Base-by-base conservation (phyloP, 805 yeast genomes). In the Naumovozyma castellii region DNA sequence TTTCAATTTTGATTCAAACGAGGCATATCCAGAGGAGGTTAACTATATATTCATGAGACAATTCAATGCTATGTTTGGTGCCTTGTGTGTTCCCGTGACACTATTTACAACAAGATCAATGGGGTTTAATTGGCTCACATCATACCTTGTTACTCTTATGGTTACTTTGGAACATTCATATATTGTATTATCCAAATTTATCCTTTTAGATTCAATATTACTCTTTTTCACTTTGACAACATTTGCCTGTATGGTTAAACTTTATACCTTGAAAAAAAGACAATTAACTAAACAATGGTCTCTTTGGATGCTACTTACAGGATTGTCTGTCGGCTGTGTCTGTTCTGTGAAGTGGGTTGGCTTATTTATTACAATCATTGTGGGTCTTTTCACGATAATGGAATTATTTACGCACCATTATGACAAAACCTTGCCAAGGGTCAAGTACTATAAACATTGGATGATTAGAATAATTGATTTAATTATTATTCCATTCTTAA, bases 301-400 rank as follows among this genome's bases (percentile, higher is more conserved):
- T 14, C 41, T 51, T 5, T 81, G 87, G 87, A 62, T 80, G 59
- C 41, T 67, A 3, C 40, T 76, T 2, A 71, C 82, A 1, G 94
- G 94, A 9, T 18, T 78, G 1, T 73, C 83, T 5, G 72, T 84
- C 41, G 94, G 94, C 0, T 82, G 88, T 60, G 94, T 82, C 4
- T 82, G 88, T 51, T 78, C 87, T 33, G 84, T 82, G 8, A 84
- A 84, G 60, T 82, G 88, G 92, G 94, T 84, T 13, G 94, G 94
- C 3, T 58, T 83, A 22, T 83, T 78, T 47, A 69, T 78, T 28
- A 80, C 85, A 13, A 66, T 64, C 0, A 61, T 78, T 9, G 73
- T 78, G 34, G 87, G 87, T 0, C 32, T 75, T 5, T 79, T 77
- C 55, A 72, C 75, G 5, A 49, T 75, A 14, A 65, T 71, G 43